phyloP scores from a whole-genome alignment of 169 alveolate species.

The Eimeria acervulina region DNA sequence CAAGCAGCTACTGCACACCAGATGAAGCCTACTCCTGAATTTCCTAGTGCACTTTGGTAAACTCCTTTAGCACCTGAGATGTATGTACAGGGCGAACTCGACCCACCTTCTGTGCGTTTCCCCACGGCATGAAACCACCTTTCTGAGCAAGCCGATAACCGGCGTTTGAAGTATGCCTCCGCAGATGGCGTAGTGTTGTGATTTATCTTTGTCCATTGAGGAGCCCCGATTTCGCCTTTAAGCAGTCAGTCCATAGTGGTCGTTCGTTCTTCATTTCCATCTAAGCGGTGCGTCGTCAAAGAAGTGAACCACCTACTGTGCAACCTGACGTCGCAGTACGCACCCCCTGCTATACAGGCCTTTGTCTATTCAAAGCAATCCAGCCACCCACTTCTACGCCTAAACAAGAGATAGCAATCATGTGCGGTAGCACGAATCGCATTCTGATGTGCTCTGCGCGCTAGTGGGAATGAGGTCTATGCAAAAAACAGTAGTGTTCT shows the following conservation, averaged over 20 bases:
- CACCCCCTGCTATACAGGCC: background rate
- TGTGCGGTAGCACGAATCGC: background rate
- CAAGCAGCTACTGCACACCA: background rate
- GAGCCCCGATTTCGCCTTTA: background rate
- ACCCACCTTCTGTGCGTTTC: constrained; percentile 1
- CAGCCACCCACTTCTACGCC: background rate
- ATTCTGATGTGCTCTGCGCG: background rate
- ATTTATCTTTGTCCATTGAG: background rate
- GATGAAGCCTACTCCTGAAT: background rate
- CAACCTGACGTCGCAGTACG: background rate
- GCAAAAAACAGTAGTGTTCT: background rate
- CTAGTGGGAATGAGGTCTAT: background rate
- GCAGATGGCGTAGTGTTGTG: background rate
- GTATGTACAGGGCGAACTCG: background rate
- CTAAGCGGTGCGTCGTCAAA: background rate
- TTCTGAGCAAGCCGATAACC: background rate
- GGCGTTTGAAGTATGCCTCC: background rate
- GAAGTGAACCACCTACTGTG: background rate
- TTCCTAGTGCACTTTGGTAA: background rate
- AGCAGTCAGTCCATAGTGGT: background rate
- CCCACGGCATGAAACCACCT: background rate
- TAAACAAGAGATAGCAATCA: background rate
- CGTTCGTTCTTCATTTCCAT: background rate
- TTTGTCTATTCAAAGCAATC: background rate
- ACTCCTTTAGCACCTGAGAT: background rate